Conservation (phyloP, 441 rosid genomes). For the Populus tomentosa region DNA sequence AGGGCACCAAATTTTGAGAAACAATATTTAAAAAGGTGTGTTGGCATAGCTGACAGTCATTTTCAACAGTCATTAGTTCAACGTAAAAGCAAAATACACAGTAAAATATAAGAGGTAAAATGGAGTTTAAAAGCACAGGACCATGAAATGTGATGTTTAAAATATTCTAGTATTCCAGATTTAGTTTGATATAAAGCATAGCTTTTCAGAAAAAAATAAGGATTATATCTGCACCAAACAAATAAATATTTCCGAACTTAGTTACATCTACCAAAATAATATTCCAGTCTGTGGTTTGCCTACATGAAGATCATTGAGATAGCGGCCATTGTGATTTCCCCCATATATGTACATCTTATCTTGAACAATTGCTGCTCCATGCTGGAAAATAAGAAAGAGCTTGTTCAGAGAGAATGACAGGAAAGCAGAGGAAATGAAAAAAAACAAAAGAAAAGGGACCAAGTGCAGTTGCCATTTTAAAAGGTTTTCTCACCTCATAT, state of each 20-base stretch:
- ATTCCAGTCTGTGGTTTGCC: slow-evolving; percentile 27
- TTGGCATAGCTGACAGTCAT: background rate
- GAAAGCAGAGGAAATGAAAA: slow-evolving; percentile 9
- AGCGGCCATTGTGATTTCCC: slow-evolving; percentile 98
- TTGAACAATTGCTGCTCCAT: slow-evolving; percentile 85
- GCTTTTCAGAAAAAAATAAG: background rate
- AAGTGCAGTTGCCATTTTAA: slow-evolving; percentile 5
- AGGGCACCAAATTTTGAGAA: slow-evolving; percentile 20
- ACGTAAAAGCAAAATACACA: background rate
- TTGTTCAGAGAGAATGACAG: slow-evolving; percentile 21
- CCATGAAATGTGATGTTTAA: background rate
- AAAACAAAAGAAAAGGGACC: background rate
- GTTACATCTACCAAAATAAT: background rate
- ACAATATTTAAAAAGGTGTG: background rate
- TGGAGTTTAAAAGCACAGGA: background rate
- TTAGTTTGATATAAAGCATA: background rate
- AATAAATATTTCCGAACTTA: background rate
- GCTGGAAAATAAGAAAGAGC: slow-evolving; percentile 44
- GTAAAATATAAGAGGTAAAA: background rate
- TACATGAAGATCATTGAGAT: slow-evolving; percentile 93
- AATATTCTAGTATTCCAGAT: background rate
- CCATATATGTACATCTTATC: slow-evolving; percentile 94
- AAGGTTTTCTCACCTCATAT: slow-evolving; percentile 63
- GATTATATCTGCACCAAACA: background rate
- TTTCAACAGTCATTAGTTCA: background rate